These are phyloP conservation scores for Penicillium sp. DNA, from an alignment of 2,329 filamentous ascomycete genomes.

Conservation along the genomic window DNA sequence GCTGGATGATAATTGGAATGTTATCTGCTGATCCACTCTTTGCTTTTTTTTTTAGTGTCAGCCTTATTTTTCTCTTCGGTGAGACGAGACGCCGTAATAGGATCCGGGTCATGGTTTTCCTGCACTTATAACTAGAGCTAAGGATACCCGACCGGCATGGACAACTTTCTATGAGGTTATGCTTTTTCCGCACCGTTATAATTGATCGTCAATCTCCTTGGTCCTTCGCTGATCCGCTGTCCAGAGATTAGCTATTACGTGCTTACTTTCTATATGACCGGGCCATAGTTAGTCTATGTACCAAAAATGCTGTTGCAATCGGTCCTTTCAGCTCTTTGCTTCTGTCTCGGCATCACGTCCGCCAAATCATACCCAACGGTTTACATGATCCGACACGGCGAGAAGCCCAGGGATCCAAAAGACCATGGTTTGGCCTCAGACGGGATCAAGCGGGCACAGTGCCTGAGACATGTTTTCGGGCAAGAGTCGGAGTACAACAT, in stretches of 20 bases:
- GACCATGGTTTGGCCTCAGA: slow-evolving; percentile 21
- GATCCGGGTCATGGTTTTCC: background rate
- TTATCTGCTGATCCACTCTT: slow-evolving; percentile 9
- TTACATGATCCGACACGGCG: slow-evolving; percentile 27
- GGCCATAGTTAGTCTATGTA: background rate
- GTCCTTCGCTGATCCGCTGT: background rate
- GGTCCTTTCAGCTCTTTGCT: background rate
- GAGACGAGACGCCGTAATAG: background rate
- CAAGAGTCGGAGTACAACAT: slow-evolving; percentile 20
- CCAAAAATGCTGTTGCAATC: slow-evolving; percentile 3
- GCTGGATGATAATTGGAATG: slow-evolving; percentile 6
- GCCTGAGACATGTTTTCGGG: slow-evolving; percentile 23
- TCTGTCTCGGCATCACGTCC: background rate
- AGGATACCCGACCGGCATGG: background rate
- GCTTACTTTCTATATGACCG: background rate
- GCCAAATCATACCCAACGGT: slow-evolving; percentile 17
- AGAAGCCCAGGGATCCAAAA: slow-evolving; percentile 20
- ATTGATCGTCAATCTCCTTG: too few species aligned
- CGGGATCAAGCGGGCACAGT: slow-evolving; percentile 23
- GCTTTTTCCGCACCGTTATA: background rate
- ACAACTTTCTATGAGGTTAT: background rate
- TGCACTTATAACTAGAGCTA: background rate
- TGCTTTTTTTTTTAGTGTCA: background rate
- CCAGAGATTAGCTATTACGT: background rate
- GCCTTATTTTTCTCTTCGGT: background rate